Evolutionary conservation across 306 rosid genomes (phyloP), one percentile per base, ranked within the genome.

Genomic region (Rosa rugosa): DNA sequence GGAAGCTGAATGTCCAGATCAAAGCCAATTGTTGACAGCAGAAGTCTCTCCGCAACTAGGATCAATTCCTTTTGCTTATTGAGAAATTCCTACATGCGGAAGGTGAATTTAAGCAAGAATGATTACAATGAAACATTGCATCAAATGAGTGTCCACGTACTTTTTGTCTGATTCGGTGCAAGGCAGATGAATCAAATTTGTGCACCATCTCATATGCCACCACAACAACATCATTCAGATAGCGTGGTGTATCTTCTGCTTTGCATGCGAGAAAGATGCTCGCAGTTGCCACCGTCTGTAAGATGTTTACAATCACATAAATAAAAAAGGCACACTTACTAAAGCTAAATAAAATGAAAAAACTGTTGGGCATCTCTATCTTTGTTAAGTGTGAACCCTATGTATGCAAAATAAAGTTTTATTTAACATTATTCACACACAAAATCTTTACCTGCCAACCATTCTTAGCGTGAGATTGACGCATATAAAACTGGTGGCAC

Each of bases 401-500:
- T 12, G n/a, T 11, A 73, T 36, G 13, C 5, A 60, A 72, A 40
- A 7, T 12, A 72, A 72, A n/a, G 41, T 51, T 80, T 20, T 36
- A 53, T 25, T 59, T 9, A 57, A 41, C 25, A 75, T 41, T 13
- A 59, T 42, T 23, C 56, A 56, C 69, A 23, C n/a, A 22, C 67
- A 73, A 41, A 41, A 23, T 9, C 9, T 69, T 62, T 83, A 85
- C 91, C 91, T 85, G 85, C 91, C 91, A 85, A 77, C 81, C 91
- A 81, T 85, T 85, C 79, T 83, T 83, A 68, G 91, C 87, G 77
- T 77, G 91, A 71, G 91, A 87, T 51, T 85, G 87, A 59, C 76
- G 76, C 83, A 87, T 78, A 77, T 80, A 87, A 77, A 87, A 87
- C 69, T 82, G 85, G 82, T 87, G 91, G 85, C 91, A 87, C 76